Base-by-base conservation (phyloP, 495 filamentous ascomycete species). In the Darksidea phi region DNA sequence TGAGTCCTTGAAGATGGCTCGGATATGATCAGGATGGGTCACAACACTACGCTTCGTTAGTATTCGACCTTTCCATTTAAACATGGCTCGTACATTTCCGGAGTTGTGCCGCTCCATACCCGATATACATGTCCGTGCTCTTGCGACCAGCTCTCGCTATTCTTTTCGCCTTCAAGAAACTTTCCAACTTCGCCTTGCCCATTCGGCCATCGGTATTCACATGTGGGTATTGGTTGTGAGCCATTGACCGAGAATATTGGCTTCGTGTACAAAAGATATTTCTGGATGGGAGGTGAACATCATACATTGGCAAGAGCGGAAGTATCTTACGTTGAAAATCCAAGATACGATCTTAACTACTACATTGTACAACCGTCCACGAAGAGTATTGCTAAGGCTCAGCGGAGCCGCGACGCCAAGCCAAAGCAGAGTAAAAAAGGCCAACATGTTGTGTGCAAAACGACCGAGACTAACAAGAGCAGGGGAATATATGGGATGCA, bases 151-250 rank as follows among this genome's bases (percentile, higher is more conserved):
- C 2, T 21, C 32, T 26, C 32, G 20, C 51, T 49, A 17, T 63
- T 63, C n/a, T 53, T 48, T 18, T 53, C 50, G n/a, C 57, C 57
- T 47, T 61, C 37, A 7, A 53, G 41, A 28, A 61, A 61, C 25
- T 61, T 54, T 15, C 32, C 57, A 7, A 48, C 49, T n/a, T 61
- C 57, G 8, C 57, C 59, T 50, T 62, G 59, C 11, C 59, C 51
- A 51, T 62, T 54, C 24, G 59, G 52, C n/a, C n/a, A 49, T 20
- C 47, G 23, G n/a, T 57, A 57, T 46, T 38, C 37, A 26, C 26
- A 21, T n/a, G 42, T 47, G 1, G 38, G 38, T 48, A 48, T 26
- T 43, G 34, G 5, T 23, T 17, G 11, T 12, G 15, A n/a, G 10
- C 24, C 20, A 6, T 57, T 13, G 38, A 21, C 10, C 8, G 54